Evolutionary conservation across 345 rosid species (phyloP).

Genomic region (Cardamine chenopodiifolia): DNA sequence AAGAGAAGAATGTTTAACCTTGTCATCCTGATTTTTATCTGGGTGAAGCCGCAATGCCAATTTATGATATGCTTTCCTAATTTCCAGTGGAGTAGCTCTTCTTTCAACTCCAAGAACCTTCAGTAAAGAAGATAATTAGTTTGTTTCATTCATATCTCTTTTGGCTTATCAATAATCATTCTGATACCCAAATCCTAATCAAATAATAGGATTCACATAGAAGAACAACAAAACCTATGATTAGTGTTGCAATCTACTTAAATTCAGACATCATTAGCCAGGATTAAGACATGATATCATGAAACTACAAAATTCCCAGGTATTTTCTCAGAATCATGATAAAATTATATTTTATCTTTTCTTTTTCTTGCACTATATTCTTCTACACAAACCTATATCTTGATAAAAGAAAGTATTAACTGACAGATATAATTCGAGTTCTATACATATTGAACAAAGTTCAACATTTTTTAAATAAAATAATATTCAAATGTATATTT

Average conservation of each 20-base stretch:
- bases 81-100: slow-evolving; percentile 71
- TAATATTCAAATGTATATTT: background rate
- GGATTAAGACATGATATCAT: background rate
- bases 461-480: background rate
- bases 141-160: slow-evolving; percentile 4
- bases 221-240: background rate
- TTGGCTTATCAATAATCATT: background rate
- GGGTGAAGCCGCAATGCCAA: slow-evolving; percentile 83
- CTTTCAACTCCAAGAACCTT: slow-evolving; percentile 76
- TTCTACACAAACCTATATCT: too few species aligned
- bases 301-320: background rate
- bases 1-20: slow-evolving; percentile 46
- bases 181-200: background rate
- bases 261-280: background rate
- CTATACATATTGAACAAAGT: background rate
- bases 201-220: background rate
- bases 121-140: slow-evolving; percentile 1
- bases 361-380: too few species aligned
- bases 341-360: too few species aligned
- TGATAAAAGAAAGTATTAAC: too few species aligned
- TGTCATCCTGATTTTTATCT: slow-evolving; percentile 82
- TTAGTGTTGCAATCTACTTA: background rate
- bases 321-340: background rate
- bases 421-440: background rate
- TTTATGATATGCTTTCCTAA: slow-evolving; percentile 81